phyloP scores from a whole-genome alignment of 192 early-diverging fungal genomes.

The Backusella australiensis region DNA sequence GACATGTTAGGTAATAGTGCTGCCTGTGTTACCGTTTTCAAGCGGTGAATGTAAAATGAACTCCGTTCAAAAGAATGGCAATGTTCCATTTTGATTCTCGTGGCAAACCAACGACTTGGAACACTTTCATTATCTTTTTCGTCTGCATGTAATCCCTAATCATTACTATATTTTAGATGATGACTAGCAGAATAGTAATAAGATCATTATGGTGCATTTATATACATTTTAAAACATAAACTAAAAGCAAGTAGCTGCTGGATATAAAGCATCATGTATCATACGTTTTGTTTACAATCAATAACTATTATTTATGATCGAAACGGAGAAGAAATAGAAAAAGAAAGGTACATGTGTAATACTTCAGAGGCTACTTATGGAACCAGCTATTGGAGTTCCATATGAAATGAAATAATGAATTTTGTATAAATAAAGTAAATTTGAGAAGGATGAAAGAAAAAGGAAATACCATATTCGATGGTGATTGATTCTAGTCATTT shows the following conservation, averaged over 20 bases:
- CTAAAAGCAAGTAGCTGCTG: neutral
- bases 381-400: neutral
- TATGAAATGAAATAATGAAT: neutral
- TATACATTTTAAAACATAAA: neutral
- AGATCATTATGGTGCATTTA: neutral
- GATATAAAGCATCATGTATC: neutral
- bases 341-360: too few species aligned
- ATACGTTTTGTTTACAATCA: neutral
- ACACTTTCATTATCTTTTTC: neutral
- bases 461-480: neutral
- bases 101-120: neutral
- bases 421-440: neutral
- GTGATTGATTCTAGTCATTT: neutral
- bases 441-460: neutral
- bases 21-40: neutral
- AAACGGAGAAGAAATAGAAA: neutral
- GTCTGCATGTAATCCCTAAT: neutral
- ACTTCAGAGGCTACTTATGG: neutral
- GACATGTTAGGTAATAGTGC: neutral
- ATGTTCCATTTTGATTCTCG: conserved; percentile 5
- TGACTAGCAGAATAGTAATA: neutral
- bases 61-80: neutral
- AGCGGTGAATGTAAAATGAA: neutral
- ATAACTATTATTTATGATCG: too few species aligned
- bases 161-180: neutral